A percentile compares a stretch with the other conserved stretches of the same genome.
These are phyloP conservation scores for Penicillium paneum DNA, from an alignment of 2,329 filamentous ascomycete genomes.

Conservation along the genomic window DNA sequence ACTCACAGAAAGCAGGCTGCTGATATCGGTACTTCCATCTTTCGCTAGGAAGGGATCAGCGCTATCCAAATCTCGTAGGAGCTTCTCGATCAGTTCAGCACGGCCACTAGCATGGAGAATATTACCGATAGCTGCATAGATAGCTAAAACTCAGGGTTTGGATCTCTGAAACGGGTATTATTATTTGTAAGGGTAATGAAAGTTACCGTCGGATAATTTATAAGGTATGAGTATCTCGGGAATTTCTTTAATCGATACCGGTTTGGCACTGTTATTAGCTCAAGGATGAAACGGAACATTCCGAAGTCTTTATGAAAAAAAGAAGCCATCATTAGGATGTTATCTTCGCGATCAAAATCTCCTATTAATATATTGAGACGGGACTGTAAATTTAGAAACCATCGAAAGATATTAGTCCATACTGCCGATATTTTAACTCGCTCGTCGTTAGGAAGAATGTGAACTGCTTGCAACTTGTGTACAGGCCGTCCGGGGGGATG, in stretches of 20 bases:
- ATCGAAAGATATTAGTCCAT: too few relatives aligned
- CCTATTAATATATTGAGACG: too few relatives aligned
- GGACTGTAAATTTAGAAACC: too few relatives aligned
- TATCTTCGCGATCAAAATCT: too few relatives aligned
- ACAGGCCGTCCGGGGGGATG: too few relatives aligned
- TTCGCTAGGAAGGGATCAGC: background rate
- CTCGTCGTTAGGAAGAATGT: too few relatives aligned
- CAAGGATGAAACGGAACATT: too few relatives aligned
- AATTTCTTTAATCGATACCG: background rate
- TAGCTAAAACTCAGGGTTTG: background rate
- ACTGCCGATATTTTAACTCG: too few relatives aligned
- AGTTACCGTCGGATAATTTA: background rate
- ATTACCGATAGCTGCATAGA: background rate
- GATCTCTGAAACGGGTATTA: background rate
- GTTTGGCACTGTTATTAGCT: too few relatives aligned
- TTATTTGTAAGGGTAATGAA: background rate
- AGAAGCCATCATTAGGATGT: too few relatives aligned
- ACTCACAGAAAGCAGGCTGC: background rate
- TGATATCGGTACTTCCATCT: background rate
- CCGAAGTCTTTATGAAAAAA: too few relatives aligned
- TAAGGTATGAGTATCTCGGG: background rate
- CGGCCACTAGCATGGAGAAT: background rate
- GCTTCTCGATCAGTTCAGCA: background rate
- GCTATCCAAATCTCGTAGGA: background rate
- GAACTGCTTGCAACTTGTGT: too few relatives aligned